Percentiles rank a stretch among this genome's conserved stretches.
These are phyloP conservation scores for Phaseolus coccineus DNA, from an alignment of 331 rosid genomes.

Conservation along the genomic window DNA sequence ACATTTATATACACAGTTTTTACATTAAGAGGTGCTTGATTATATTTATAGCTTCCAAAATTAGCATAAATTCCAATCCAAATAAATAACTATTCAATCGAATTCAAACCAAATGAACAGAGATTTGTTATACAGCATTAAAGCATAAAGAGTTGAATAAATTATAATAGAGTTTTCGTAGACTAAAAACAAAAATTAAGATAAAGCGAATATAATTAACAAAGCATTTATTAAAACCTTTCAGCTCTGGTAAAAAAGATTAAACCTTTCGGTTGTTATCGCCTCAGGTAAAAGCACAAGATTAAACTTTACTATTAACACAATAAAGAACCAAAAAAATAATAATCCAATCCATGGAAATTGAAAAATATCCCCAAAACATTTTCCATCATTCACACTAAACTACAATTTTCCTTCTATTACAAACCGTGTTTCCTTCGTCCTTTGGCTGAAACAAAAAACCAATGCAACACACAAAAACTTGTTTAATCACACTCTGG, in stretches of 20 bases:
- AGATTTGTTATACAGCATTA: too few relatives aligned
- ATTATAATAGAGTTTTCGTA: too few relatives aligned
- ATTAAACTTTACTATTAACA: not conserved
- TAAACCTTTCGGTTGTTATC: too few relatives aligned
- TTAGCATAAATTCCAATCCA: not conserved
- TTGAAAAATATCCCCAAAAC: constrained; percentile 11
- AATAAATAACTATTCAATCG: not conserved
- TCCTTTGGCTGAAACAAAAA: not conserved
- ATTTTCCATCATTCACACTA: not conserved
- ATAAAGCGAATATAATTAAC: too few relatives aligned
- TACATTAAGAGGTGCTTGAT: too few relatives aligned
- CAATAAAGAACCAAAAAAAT: constrained; percentile 19
- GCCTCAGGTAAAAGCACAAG: not conserved
- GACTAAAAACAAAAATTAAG: too few relatives aligned
- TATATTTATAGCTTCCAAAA: not conserved
- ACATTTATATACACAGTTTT: too few relatives aligned
- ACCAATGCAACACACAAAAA: constrained; percentile 19
- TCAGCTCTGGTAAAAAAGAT: too few relatives aligned
- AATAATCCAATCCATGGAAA: constrained; percentile 12
- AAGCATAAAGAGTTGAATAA: too few relatives aligned
- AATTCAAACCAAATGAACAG: not conserved
- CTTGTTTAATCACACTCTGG: not conserved
- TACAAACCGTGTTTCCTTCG: not conserved
- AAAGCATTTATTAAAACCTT: too few relatives aligned
- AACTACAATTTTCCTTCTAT: not conserved